These are phyloP conservation scores for Aspergillus aculeatus DNA, from an alignment of 2,329 filamentous ascomycete species.

Conservation along the genomic window DNA sequence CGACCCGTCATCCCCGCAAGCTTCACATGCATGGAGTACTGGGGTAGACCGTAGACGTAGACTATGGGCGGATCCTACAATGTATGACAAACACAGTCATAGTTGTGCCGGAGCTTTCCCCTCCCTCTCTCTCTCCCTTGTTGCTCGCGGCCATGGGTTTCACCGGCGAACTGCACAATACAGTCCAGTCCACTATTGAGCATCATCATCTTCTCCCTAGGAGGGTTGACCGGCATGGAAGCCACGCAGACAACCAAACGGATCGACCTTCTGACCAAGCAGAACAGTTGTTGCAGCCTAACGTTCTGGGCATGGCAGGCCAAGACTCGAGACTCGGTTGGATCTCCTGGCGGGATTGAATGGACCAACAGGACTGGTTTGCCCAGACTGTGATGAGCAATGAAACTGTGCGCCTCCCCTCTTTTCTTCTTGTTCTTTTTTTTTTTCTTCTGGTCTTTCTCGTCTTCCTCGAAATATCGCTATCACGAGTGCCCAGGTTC, in stretches of 20 bases:
- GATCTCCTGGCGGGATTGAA: slow-evolving; percentile 1
- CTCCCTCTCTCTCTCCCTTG: background rate
- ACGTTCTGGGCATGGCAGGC: slow-evolving; percentile 2
- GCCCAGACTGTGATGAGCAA: background rate
- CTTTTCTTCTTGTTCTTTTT: too few species aligned
- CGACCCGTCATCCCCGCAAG: background rate
- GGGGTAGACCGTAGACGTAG: background rate
- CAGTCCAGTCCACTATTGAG: background rate
- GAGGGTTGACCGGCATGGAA: background rate
- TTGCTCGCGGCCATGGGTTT: background rate
- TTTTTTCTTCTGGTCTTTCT: too few species aligned
- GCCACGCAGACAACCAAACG: background rate
- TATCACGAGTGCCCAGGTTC: background rate
- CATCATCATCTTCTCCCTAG: background rate
- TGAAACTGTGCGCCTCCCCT: background rate
- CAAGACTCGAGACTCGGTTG: background rate
- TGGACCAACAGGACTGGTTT: slow-evolving; percentile 1
- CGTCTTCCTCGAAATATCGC: background rate
- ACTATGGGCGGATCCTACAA: background rate
- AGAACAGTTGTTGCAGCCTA: slow-evolving; percentile 5
- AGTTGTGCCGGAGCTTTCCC: too few species aligned
- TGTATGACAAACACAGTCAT: background rate
- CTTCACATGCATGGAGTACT: background rate
- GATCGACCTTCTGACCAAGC: slow-evolving; percentile 3
- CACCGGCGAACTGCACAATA: background rate